phyloP scores from a whole-genome alignment of 345 rosid species.

The Populus euphratica region DNA sequence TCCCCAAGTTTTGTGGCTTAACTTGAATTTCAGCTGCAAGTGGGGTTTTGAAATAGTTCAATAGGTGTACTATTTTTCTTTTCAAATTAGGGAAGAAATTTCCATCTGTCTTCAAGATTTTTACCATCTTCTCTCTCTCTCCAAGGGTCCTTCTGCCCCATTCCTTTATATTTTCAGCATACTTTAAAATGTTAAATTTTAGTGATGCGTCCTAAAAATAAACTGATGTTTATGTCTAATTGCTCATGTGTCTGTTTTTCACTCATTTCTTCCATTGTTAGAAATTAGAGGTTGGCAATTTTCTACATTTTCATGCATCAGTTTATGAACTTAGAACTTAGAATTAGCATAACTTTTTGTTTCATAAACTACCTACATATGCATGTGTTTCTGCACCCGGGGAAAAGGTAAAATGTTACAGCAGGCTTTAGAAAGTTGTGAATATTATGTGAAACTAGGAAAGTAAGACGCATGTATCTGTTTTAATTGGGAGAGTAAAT shows the following conservation, averaged over 20 bases:
- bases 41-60: background rate
- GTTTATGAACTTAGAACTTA: background rate
- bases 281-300: background rate
- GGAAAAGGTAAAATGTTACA: background rate
- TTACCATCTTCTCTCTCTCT: background rate
- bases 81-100: background rate
- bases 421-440: no score
- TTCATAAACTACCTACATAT: background rate
- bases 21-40: background rate
- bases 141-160: background rate
- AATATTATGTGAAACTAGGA: no score
- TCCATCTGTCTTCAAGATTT: background rate
- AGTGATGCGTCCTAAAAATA: no score
- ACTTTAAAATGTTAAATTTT: no score
- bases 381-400: background rate
- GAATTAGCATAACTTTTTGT: background rate
- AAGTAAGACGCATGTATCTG: no score
- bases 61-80: background rate
- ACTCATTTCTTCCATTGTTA: background rate
- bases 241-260: no score
- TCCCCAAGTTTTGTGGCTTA: background rate
- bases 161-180: background rate
- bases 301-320: background rate
- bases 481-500: no score
- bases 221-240: no score